A percentile compares a stretch with the other conserved stretches of the same genome.
These are phyloP conservation scores for Aspergillus vadensis DNA, from an alignment of 2,329 filamentous ascomycete genomes.

Conservation along the genomic window DNA sequence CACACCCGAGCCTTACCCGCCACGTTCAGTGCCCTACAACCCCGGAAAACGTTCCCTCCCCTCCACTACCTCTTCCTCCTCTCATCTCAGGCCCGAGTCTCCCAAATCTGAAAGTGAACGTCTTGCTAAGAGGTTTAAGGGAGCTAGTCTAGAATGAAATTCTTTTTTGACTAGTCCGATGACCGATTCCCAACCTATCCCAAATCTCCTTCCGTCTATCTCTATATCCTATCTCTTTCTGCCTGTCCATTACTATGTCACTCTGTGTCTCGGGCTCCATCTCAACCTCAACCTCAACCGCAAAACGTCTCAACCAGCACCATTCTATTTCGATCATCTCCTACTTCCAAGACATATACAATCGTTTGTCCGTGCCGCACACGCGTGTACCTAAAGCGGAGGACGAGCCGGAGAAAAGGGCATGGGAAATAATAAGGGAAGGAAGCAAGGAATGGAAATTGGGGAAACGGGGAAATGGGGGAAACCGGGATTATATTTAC, in stretches of 20 bases:
- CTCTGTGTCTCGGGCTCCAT: not conserved
- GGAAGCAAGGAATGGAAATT: no score
- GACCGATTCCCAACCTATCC: not conserved
- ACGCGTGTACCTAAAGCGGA: no score
- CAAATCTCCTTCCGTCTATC: conserved; percentile 5
- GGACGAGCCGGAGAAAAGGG: no score
- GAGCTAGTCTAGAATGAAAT: conserved; percentile 57
- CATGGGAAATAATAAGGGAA: no score
- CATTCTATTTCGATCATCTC: no score
- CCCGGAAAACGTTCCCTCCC: conserved; percentile 38
- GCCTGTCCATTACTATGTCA: not conserved
- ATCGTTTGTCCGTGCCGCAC: no score
- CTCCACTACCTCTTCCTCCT: conserved; percentile 18
- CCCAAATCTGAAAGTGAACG: conserved; percentile 56
- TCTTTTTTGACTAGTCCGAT: conserved; percentile 9
- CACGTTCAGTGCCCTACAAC: conserved; percentile 32
- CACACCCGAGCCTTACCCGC: conserved; percentile 39
- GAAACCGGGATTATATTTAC: no score
- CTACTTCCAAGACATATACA: no score
- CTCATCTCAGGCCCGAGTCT: conserved; percentile 35
- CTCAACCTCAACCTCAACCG: not conserved
- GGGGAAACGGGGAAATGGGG: no score
- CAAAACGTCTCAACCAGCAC: not conserved
- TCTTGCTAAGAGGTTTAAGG: conserved; percentile 67
- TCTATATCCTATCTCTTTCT: not conserved